phyloP scores from a whole-genome alignment of 768 basidiomycete genomes.

The Lanmaoa rubissima region DNA sequence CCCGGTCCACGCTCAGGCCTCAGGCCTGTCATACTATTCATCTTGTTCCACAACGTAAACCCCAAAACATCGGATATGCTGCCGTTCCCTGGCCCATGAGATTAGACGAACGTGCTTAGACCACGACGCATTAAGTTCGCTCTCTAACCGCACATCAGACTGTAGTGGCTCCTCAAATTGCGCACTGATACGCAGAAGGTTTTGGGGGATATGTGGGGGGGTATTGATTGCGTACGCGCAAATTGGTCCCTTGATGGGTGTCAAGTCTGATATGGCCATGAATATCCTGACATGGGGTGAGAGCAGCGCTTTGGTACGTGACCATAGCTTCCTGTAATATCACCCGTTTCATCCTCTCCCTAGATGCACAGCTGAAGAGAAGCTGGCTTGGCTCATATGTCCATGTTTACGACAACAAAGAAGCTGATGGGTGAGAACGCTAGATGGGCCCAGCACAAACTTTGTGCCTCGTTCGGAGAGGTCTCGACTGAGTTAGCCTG shows the following conservation, averaged over 20 bases:
- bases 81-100: neutral
- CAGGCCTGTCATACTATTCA: neutral
- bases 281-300: constrained; percentile 12
- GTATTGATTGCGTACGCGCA: constrained; percentile 16
- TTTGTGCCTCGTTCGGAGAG: neutral
- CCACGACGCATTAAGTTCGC: constrained; percentile 8
- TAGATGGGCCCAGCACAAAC: neutral
- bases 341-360: constrained; percentile 9
- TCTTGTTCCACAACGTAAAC: neutral
- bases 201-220: neutral
- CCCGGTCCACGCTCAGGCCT: constrained; percentile 1
- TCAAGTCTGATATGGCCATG: constrained; percentile 14
- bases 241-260: constrained; percentile 9
- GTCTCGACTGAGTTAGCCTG: neutral
- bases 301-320: constrained; percentile 14
- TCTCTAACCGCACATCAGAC: constrained; percentile 13
- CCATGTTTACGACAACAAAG: constrained; percentile 12
- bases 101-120: constrained; percentile 3
- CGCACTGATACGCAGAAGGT: neutral
- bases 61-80: neutral
- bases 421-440: constrained; percentile 8
- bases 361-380: constrained; percentile 11
- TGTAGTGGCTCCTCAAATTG: neutral
- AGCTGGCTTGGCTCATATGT: constrained; percentile 5
- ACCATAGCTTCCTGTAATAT: constrained; percentile 16